Base-by-base conservation (phyloP, 768 basidiomycete genomes). In the Porpolomopsis calyptriformis region DNA sequence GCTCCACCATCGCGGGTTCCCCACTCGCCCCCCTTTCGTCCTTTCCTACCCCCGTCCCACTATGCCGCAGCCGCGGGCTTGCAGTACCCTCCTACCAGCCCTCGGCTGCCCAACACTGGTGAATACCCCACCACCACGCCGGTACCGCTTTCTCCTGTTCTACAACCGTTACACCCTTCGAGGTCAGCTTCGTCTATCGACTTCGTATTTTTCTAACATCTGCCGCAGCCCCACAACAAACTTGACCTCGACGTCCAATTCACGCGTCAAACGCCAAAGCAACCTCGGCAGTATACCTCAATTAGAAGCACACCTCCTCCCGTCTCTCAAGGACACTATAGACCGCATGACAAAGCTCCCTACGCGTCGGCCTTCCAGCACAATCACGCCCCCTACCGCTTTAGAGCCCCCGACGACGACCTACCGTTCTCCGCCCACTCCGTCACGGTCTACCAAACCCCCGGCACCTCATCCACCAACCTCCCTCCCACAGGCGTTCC, bases 301-400 rank as follows among this genome's bases (percentile, higher is more conserved):
- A 22, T 58, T 84, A 24, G 83, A 87, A 51, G 65, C 75, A 0
- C 74, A 82, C 22, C 66, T 86, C 3, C 59, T 86, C 29, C 84
- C 84, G 7, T 80, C 82, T 14, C 65, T 87, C 27, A 70, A 76
- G 34, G 83, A 85, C 46, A 87, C 84, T 0, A 72, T 87, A 29
- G 74, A 80, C 53, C 73, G 76, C 38, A 87, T 86, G 84, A 86
- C 84, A 2, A 66, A 71, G 43, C 64, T 70, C 11, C 74, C 76
- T 1, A 67, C 66, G 19, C 29, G 39, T n/a, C n/a, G n/a, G n/a
- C n/a, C n/a, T n/a, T n/a, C n/a, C n/a, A n/a, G n/a, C n/a, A n/a
- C n/a, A n/a, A n/a, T n/a, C 5, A 25, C 18, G 12, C 19, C 27
- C 10, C 14, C 25, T 12, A 24, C 26, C 19, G 41, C 42, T 40